Evolutionary conservation across 2,329 filamentous ascomycete species (phyloP).

Genomic region (Fusarium clavum): DNA sequence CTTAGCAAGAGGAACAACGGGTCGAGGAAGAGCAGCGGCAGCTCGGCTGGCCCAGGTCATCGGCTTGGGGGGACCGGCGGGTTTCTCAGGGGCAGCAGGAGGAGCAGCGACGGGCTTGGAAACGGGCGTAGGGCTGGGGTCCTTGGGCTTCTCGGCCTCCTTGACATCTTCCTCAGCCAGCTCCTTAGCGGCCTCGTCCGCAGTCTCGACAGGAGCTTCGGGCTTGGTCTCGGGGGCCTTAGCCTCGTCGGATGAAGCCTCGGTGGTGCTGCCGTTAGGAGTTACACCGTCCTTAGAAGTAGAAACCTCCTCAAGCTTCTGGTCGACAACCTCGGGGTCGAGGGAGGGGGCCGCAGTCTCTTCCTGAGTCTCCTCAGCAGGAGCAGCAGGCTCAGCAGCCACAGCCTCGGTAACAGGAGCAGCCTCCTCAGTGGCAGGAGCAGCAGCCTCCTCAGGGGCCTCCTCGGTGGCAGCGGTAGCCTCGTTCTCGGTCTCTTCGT

Average conservation of each 20-base stretch:
- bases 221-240: constrained; percentile 55
- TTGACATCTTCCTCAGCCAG: constrained; percentile 66
- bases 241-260: constrained; percentile 52
- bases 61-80: constrained; percentile 65
- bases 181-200: constrained; percentile 64
- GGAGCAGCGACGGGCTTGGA: constrained; percentile 46
- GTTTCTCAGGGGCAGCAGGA: constrained; percentile 57
- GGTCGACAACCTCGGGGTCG: constrained; percentile 70
- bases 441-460: constrained; percentile 50
- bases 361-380: constrained; percentile 49
- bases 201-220: constrained; percentile 53
- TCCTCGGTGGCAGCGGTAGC: constrained; percentile 54
- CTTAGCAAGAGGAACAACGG: constrained; percentile 68
- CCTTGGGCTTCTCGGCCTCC: constrained; percentile 75
- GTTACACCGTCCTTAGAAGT: constrained; percentile 52
- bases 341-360: constrained; percentile 47
- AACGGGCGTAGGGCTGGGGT: constrained; percentile 67
- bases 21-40: constrained; percentile 67
- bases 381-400: constrained; percentile 51
- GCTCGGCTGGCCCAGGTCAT: constrained; percentile 81
- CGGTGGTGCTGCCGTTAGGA: constrained; percentile 49
- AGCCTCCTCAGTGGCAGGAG: constrained; percentile 46
- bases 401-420: constrained; percentile 51
- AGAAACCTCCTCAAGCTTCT: constrained; percentile 78
- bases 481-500: constrained; percentile 83